phyloP scores from a whole-genome alignment of 345 rosid species.

The Carallia brachiata region DNA sequence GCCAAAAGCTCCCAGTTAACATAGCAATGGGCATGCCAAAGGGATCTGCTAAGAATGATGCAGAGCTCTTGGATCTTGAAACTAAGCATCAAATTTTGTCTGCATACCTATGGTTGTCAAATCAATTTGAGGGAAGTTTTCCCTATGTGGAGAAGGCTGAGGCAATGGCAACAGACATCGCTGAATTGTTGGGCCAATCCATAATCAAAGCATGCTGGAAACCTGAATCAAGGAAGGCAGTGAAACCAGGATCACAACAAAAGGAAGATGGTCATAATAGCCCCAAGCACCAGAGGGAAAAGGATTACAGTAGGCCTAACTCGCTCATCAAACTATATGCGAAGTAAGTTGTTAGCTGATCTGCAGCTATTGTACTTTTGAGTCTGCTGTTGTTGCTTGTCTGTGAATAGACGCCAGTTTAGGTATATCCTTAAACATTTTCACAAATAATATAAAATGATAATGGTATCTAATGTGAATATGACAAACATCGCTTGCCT shows the following conservation, averaged over 20 bases:
- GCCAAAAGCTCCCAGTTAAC: slow-evolving; percentile 64
- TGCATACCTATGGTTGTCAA: slow-evolving; percentile 86
- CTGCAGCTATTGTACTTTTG: background rate
- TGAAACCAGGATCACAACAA: slow-evolving; percentile 38
- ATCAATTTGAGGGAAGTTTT: slow-evolving; percentile 74
- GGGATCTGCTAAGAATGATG: slow-evolving; percentile 75
- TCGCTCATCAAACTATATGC: slow-evolving; percentile 44
- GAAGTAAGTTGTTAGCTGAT: slow-evolving; percentile 35
- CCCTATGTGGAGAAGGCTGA: slow-evolving; percentile 74
- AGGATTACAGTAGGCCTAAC: slow-evolving; percentile 57
- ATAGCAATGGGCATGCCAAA: slow-evolving; percentile 92
- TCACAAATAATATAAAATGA: no score
- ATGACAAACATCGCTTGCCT: no score
- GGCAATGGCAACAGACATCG: slow-evolving; percentile 77
- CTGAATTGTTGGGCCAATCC: slow-evolving; percentile 79
- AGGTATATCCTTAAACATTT: no score
- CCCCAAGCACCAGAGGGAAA: slow-evolving; percentile 45
- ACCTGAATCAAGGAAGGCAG: slow-evolving; percentile 57
- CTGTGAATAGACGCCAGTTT: background rate
- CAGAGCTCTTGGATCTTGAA: slow-evolving; percentile 83
- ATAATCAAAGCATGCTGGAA: slow-evolving; percentile 71
- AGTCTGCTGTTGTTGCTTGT: background rate
- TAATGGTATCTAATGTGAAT: no score
- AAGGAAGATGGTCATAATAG: slow-evolving; percentile 53
- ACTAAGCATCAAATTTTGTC: slow-evolving; percentile 82